Percentiles rank a stretch among this genome's conserved stretches.
These are phyloP conservation scores for Pythium myriotylum DNA, from an alignment of 352 stramenopile genomes.

Conservation along the genomic window DNA sequence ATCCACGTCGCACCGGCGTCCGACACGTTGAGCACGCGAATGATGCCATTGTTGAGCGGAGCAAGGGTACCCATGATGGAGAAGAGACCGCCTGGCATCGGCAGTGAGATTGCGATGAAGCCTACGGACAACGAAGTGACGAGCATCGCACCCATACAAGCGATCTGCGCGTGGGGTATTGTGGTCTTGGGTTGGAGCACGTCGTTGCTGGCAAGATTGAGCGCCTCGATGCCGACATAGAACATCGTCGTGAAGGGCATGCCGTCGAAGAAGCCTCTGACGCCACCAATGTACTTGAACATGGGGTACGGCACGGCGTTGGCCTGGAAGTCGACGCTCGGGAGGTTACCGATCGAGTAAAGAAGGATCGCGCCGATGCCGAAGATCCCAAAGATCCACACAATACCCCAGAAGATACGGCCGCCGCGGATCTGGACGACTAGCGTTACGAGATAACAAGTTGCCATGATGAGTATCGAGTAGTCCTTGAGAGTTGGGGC, in stretches of 20 bases:
- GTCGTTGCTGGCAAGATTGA: conserved; percentile 30
- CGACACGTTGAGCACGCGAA: conserved; percentile 6
- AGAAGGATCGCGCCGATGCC: conserved; percentile 17
- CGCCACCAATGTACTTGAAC: conserved; percentile 6
- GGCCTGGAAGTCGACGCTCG: conserved; percentile 16
- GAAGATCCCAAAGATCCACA: conserved; percentile 14
- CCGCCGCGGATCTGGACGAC: conserved; percentile 20
- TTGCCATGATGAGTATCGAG: conserved; percentile 13
- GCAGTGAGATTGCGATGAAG: conserved; percentile 14
- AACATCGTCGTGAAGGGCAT: conserved; percentile 33
- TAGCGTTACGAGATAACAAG: conserved; percentile 16
- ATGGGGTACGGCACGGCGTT: conserved; percentile 3
- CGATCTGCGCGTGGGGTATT: conserved; percentile 26
- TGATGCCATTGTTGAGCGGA: conserved; percentile 19
- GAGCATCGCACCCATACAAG: conserved; percentile 17
- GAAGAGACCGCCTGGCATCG: conserved; percentile 4
- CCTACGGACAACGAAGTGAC: conserved; percentile 3
- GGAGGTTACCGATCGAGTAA: conserved; percentile 22
- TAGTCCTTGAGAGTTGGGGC: conserved; percentile 5
- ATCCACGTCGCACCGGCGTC: conserved; percentile 16
- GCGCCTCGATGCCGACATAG: conserved; percentile 32
- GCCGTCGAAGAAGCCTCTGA: conserved; percentile 10
- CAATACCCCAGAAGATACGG: conserved; percentile 25
- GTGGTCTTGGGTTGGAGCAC: conserved; percentile 22
- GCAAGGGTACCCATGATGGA: conserved; percentile 4